Percentiles rank a stretch among this genome's conserved stretches.
Conservation (phyloP, 1,284 basidiomycete genomes). For the Ganoderma multipileum region DNA sequence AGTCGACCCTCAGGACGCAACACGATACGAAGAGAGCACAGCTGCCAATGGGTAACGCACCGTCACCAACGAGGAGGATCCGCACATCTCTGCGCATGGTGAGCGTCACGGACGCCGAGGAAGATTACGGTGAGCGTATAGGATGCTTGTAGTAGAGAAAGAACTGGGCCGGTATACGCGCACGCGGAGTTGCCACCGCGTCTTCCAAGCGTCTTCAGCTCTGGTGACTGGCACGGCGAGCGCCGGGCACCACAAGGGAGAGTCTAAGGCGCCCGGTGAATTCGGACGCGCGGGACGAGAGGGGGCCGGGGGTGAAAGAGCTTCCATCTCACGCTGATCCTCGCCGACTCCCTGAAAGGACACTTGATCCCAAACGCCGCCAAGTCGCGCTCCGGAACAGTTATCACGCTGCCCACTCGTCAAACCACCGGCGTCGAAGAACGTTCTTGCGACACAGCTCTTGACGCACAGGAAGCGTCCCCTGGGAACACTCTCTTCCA, state of each 20-base stretch:
- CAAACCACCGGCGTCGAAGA: constrained; percentile 7
- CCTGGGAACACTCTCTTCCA: not conserved
- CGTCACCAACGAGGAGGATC: constrained; percentile 94
- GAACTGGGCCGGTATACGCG: not conserved
- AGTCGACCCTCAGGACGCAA: constrained; percentile 5
- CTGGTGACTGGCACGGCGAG: not conserved
- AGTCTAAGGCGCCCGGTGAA: not conserved
- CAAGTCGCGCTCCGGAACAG: not conserved
- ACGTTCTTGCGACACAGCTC: constrained; percentile 2
- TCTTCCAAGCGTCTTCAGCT: constrained; percentile 3
- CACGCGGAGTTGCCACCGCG: constrained; percentile 18
- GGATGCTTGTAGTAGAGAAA: constrained; percentile 1
- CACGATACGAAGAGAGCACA: not conserved
- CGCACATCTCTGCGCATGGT: constrained; percentile 88
- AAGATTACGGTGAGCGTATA: constrained; percentile 19
- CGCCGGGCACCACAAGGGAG: not conserved
- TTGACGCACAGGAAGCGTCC: constrained; percentile 3
- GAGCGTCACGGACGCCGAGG: constrained; percentile 17
- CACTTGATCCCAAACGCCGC: constrained; percentile 5
- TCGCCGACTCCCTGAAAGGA: constrained; percentile 15
- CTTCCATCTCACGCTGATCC: constrained; percentile 28
- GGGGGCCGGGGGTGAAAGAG: constrained; percentile 5
- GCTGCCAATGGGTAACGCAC: constrained; percentile 49
- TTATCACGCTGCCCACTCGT: not conserved
- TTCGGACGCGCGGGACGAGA: not conserved